These are phyloP conservation scores for Colletotrichum filicis DNA, from an alignment of 2,329 filamentous ascomycete genomes.

Conservation along the genomic window DNA sequence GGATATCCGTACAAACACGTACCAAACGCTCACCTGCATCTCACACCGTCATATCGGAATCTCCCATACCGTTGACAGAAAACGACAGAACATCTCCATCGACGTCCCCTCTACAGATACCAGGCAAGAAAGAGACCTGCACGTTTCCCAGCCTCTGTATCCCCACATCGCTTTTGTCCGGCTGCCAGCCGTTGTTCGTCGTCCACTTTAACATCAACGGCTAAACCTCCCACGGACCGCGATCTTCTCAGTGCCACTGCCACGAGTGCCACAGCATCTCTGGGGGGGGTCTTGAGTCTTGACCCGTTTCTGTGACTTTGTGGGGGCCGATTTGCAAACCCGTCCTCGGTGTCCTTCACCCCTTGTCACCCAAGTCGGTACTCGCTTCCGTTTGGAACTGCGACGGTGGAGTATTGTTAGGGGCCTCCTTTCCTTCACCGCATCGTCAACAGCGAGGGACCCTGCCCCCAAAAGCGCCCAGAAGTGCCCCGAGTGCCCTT, in stretches of 20 bases:
- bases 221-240: neutral
- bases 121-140: neutral
- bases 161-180: conserved; percentile 6
- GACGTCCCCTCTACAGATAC: neutral
- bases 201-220: conserved; percentile 20
- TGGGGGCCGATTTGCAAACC: conserved; percentile 19
- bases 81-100: neutral
- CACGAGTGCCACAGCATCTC: neutral
- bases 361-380: conserved; percentile 32
- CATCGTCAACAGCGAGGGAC: conserved; percentile 28
- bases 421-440: conserved; percentile 31
- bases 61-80: neutral
- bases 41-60: conserved; percentile 15
- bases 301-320: neutral
- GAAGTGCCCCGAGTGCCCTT: conserved; percentile 19
- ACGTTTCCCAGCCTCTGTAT: conserved; percentile 7
- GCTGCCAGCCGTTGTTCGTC: conserved; percentile 5
- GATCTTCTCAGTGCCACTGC: neutral
- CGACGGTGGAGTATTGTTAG: conserved; percentile 30
- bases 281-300: neutral
- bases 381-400: conserved; percentile 24
- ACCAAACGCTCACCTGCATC: neutral
- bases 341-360: conserved; percentile 13
- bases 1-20: neutral
- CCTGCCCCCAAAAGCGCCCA: conserved; percentile 16